Conservation (phyloP, 2,329 filamentous ascomycete genomes). For the Colletotrichum euphorbiae region DNA sequence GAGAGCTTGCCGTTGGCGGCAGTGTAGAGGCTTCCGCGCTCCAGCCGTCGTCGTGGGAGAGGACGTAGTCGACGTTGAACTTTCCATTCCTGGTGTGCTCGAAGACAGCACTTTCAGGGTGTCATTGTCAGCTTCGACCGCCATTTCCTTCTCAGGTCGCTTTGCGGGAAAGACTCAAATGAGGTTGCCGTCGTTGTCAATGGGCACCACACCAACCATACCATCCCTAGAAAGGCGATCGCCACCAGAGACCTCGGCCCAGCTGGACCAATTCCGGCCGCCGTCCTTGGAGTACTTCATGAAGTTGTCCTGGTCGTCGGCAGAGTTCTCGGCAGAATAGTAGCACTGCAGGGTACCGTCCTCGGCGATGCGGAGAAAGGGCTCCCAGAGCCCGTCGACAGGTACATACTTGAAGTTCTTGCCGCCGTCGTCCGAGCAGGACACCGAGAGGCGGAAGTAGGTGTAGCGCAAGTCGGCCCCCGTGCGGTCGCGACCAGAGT, state of each 20-base stretch:
- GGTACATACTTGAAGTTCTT: slow-evolving; percentile 50
- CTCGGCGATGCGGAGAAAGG: slow-evolving; percentile 53
- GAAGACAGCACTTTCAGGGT: slow-evolving; percentile 50
- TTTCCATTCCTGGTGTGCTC: slow-evolving; percentile 50
- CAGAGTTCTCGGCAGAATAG: slow-evolving; percentile 55
- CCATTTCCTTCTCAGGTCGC: not conserved
- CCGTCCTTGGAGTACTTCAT: slow-evolving; percentile 53
- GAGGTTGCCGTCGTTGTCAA: slow-evolving; percentile 46
- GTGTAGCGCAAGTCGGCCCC: slow-evolving; percentile 43
- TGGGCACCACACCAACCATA: slow-evolving; percentile 56
- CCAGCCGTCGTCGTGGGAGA: slow-evolving; percentile 54
- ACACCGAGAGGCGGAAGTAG: slow-evolving; percentile 56
- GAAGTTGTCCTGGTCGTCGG: slow-evolving; percentile 55
- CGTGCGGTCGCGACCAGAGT: slow-evolving; percentile 28
- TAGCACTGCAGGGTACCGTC: slow-evolving; percentile 57
- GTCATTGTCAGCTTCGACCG: not conserved
- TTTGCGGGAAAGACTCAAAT: slow-evolving; percentile 43
- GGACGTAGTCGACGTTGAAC: slow-evolving; percentile 53
- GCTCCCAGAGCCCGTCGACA: slow-evolving; percentile 58
- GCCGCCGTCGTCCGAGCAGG: slow-evolving; percentile 55
- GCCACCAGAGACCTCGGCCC: slow-evolving; percentile 50
- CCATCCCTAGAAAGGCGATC: slow-evolving; percentile 53
- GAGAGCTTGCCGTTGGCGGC: slow-evolving; percentile 49
- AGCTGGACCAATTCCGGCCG: slow-evolving; percentile 52
- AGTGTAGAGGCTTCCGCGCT: slow-evolving; percentile 52